A percentile compares a stretch with the other conserved stretches of the same genome.
Conservation (phyloP, 371 early-diverging fungal genomes). For the Fennellomyces sp. region DNA sequence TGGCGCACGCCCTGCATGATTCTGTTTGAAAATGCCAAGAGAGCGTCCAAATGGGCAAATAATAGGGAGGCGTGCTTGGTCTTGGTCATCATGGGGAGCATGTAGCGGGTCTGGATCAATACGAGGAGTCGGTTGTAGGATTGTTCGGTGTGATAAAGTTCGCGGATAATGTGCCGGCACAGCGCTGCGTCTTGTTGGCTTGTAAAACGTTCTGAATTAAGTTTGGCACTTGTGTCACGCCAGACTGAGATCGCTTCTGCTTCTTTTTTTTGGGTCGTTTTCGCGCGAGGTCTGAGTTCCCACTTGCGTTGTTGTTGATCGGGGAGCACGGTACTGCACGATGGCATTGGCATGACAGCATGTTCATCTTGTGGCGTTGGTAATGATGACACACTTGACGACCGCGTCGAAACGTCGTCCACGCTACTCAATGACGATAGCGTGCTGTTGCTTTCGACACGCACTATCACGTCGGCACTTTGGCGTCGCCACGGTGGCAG, state of each 20-base stretch:
- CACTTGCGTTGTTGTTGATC: too few relatives aligned
- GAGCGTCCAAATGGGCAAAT: slow-evolving; percentile 37
- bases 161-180: slow-evolving; percentile 18
- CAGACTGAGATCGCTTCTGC: slow-evolving; percentile 17
- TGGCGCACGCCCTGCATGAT: slow-evolving; percentile 15
- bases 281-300: neutral
- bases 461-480: neutral
- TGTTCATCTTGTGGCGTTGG: neutral
- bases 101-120: slow-evolving; percentile 38
- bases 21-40: slow-evolving; percentile 31
- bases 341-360: neutral
- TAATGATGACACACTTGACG: neutral
- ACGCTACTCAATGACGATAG: neutral
- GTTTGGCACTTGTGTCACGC: slow-evolving; percentile 18
- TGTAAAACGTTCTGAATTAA: neutral
- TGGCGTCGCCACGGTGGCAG: neutral
- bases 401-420: neutral
- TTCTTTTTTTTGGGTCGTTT: slow-evolving; percentile 14
- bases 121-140: slow-evolving; percentile 35
- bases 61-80: neutral
- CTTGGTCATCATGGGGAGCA: slow-evolving; percentile 30
- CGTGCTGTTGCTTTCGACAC: neutral
- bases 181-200: slow-evolving; percentile 7
- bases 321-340: too few relatives aligned
- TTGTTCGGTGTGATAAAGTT: slow-evolving; percentile 25